Percentiles rank a stretch among this genome's conserved stretches.
These are phyloP conservation scores for Melampsora abietis-canadensis DNA, from an alignment of 1,284 basidiomycete genomes.

Conservation along the genomic window DNA sequence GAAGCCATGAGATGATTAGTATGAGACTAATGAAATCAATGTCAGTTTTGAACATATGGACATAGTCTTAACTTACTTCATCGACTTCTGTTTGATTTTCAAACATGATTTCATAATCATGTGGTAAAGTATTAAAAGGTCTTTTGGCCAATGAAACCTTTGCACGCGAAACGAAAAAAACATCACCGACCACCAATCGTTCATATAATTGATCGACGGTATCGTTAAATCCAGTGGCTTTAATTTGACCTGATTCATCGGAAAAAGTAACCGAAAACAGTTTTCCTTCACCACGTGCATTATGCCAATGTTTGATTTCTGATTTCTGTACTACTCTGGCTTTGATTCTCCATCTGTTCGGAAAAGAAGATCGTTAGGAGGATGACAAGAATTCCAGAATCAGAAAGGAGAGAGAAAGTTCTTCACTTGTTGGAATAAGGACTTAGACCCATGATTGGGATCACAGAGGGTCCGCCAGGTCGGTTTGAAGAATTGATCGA, in stretches of 20 bases:
- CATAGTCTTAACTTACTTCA: conserved; percentile 53
- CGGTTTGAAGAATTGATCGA: conserved; percentile 48
- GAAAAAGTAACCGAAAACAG: conserved; percentile 88
- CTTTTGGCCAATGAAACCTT: conserved; percentile 94
- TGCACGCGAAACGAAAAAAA: conserved; percentile 86
- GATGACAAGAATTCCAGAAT: background rate
- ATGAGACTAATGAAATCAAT: conserved; percentile 24
- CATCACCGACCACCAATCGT: conserved; percentile 82
- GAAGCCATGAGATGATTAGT: background rate
- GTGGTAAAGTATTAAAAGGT: conserved; percentile 84
- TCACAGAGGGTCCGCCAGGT: conserved; percentile 56
- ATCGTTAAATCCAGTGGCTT: conserved; percentile 86
- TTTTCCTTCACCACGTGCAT: conserved; percentile 87
- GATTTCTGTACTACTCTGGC: conserved; percentile 86
- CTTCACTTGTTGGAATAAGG: conserved; percentile 88
- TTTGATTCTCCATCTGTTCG: conserved; percentile 80
- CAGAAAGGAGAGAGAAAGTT: background rate
- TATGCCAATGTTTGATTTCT: conserved; percentile 86
- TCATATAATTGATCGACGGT: conserved; percentile 80
- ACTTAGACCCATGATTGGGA: conserved; percentile 89
- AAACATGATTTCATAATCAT: conserved; percentile 92
- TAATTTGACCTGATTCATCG: conserved; percentile 92
- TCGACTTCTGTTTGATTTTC: conserved; percentile 78
- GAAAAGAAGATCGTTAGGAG: background rate
- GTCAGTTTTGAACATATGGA: background rate